phyloP scores from a whole-genome alignment of 2,329 filamentous ascomycete genomes.

The Fusarium pseudoanthophilum region DNA sequence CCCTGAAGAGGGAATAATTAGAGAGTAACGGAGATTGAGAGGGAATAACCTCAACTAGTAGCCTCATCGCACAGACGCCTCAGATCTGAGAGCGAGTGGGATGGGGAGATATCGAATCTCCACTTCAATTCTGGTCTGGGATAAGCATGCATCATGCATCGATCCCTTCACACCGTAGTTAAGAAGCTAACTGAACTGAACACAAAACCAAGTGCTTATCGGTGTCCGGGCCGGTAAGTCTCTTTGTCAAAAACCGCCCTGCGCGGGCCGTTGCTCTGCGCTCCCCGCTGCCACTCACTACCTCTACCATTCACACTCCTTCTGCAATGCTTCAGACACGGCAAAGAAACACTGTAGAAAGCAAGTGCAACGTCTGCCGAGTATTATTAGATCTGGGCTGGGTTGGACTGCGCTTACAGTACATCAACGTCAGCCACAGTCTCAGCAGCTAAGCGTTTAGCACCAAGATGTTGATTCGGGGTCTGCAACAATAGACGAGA shows the following conservation, averaged over 20 bases:
- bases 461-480: not conserved
- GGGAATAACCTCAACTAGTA: slow-evolving; percentile 1
- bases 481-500: slow-evolving; percentile 1
- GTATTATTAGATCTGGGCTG: slow-evolving; percentile 23
- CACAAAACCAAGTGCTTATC: slow-evolving; percentile 2
- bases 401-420: not conserved
- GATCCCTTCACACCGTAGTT: not conserved
- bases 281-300: not conserved
- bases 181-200: not conserved
- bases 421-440: slow-evolving; percentile 7
- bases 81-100: not conserved
- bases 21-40: not conserved
- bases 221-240: not conserved
- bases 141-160: not conserved
- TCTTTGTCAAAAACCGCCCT: not conserved
- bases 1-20: not conserved
- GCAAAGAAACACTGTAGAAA: not conserved
- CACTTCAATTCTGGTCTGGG: not conserved
- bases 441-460: not conserved
- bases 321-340: not conserved
- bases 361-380: not conserved
- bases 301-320: not conserved
- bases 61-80: not conserved
- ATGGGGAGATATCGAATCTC: not conserved
- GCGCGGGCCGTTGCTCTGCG: slow-evolving; percentile 18